These are phyloP conservation scores for Jimgerdemannia flammicorona DNA, from an alignment of 192 early-diverging fungal species.

Conservation along the genomic window DNA sequence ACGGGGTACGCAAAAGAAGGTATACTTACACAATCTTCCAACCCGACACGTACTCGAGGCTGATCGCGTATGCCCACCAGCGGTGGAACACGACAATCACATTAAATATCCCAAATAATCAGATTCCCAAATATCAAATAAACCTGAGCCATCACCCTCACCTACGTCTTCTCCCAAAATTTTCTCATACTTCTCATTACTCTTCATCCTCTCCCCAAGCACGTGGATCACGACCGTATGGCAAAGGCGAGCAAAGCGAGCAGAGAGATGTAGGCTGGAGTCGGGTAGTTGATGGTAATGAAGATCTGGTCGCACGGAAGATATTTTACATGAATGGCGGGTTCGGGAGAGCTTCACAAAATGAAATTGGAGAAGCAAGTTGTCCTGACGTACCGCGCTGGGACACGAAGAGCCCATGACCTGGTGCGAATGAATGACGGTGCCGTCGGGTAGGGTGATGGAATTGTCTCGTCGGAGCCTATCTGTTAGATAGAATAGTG, in stretches of 20 bases:
- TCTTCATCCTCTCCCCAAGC: slow-evolving; percentile 48
- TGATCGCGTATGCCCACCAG: slow-evolving; percentile 74
- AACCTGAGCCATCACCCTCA: slow-evolving; percentile 6
- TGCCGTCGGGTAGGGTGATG: slow-evolving; percentile 57
- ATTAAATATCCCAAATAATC: background rate
- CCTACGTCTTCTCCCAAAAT: slow-evolving; percentile 65
- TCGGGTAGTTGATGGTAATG: slow-evolving; percentile 67
- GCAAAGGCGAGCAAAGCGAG: slow-evolving; percentile 37
- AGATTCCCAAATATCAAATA: background rate
- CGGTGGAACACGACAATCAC: slow-evolving; percentile 73
- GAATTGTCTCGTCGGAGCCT: slow-evolving; percentile 57
- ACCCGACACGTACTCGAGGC: slow-evolving; percentile 61
- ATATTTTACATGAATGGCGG: background rate
- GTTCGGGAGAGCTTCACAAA: background rate
- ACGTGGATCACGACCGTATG: slow-evolving; percentile 64
- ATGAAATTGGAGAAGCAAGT: background rate
- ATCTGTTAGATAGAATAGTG: slow-evolving; percentile 1
- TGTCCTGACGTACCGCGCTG: slow-evolving; percentile 37
- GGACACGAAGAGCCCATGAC: slow-evolving; percentile 55
- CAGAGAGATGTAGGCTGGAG: slow-evolving; percentile 47
- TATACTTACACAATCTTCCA: slow-evolving; percentile 69
- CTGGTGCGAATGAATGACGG: slow-evolving; percentile 66
- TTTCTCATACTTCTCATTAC: slow-evolving; percentile 52
- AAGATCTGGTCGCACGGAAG: slow-evolving; percentile 35
- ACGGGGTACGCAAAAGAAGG: background rate